Evolutionary conservation across 345 rosid genomes (phyloP).

Genomic region (Chamaenerion angustifolium): DNA sequence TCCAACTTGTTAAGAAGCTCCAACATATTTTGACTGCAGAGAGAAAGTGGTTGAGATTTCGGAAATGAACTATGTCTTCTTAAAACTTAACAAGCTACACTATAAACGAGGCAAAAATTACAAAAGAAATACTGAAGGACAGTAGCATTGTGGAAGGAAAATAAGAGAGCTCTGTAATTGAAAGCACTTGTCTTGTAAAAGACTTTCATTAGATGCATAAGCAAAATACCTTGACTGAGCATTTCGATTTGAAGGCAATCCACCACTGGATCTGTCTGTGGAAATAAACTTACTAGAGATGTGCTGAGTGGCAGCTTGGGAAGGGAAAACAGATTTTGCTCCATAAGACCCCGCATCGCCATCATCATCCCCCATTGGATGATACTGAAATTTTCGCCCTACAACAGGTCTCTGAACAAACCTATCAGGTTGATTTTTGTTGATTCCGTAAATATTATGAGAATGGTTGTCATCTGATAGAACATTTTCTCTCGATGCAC

Average conservation of each 20-base stretch:
- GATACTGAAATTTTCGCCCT: slow-evolving; percentile 69
- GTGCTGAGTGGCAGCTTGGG: slow-evolving; percentile 19
- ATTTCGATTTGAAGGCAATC: slow-evolving; percentile 23
- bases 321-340: slow-evolving; percentile 19
- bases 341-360: slow-evolving; percentile 30
- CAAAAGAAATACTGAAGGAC: not conserved
- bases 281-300: slow-evolving; percentile 28
- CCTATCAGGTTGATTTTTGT: slow-evolving; percentile 34
- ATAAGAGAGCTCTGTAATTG: not conserved
- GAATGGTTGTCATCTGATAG: slow-evolving; percentile 35
- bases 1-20: slow-evolving; percentile 90
- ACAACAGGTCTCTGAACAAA: slow-evolving; percentile 27
- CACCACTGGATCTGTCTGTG: slow-evolving; percentile 24
- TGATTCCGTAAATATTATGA: slow-evolving; percentile 23
- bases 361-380: slow-evolving; percentile 85
- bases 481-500: slow-evolving; percentile 25
- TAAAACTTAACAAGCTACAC: not conserved
- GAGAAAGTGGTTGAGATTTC: slow-evolving; percentile 1
- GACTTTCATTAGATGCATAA: too few relatives aligned
- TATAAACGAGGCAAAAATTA: not conserved
- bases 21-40: slow-evolving; percentile 71
- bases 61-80: not conserved
- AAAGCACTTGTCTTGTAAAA: not conserved
- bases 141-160: not conserved
- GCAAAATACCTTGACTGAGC: slow-evolving; percentile 41